Percentiles rank a stretch among this genome's conserved stretches.
phyloP scores from a whole-genome alignment of 805 yeast genomes.

The Saccharomycopsis fodiens region DNA sequence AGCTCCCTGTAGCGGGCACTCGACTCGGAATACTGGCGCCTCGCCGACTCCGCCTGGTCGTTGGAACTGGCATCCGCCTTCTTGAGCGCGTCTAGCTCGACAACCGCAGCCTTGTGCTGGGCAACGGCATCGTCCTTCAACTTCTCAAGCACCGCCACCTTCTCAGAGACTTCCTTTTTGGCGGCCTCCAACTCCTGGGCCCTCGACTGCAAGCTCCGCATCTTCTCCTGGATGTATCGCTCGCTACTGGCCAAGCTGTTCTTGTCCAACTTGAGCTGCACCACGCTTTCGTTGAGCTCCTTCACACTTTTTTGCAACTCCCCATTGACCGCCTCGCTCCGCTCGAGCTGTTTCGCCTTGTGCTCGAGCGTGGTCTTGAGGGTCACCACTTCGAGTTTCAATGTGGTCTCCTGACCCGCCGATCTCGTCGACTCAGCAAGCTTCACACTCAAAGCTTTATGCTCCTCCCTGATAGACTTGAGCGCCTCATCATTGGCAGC shows the following conservation, averaged over 20 bases:
- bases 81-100: conserved; percentile 32
- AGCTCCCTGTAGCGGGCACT: conserved; percentile 61
- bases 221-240: conserved; percentile 29
- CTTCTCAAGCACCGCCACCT: conserved; percentile 27
- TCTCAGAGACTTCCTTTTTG: conserved; percentile 25
- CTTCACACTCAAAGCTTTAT: conserved; percentile 29
- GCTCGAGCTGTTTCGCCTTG: conserved; percentile 36
- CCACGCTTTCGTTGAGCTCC: conserved; percentile 31
- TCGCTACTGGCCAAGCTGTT: conserved; percentile 33
- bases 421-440: conserved; percentile 6
- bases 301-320: conserved; percentile 34
- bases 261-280: conserved; percentile 34
- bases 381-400: conserved; percentile 43
- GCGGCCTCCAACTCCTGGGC: conserved; percentile 33
- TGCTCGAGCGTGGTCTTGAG: conserved; percentile 36
- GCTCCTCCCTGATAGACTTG: too few species aligned
- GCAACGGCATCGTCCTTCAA: conserved; percentile 31
- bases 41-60: conserved; percentile 41
- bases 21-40: conserved; percentile 68
- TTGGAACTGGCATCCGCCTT: conserved; percentile 32
- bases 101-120: conserved; percentile 36
- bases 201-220: conserved; percentile 26
- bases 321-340: conserved; percentile 31
- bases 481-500: conserved; percentile 28
- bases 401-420: conserved; percentile 34